phyloP scores from a whole-genome alignment of 2,329 filamentous ascomycete species.

The Didymella pomorum region DNA sequence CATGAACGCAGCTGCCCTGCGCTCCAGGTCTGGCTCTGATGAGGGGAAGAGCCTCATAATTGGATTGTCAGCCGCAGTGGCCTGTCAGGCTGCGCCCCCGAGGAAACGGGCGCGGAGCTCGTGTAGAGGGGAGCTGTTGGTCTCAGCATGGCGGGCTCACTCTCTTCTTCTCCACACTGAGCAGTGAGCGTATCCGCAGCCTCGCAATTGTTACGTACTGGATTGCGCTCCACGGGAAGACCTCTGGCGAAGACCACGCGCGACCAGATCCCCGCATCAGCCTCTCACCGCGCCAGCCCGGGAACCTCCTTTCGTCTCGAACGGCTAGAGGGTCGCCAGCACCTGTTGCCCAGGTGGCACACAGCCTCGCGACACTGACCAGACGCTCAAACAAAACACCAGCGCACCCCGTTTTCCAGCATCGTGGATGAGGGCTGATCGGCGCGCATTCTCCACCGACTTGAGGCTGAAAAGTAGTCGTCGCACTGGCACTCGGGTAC shows the following conservation, averaged over 20 bases:
- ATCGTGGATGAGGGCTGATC: slow-evolving; percentile 34
- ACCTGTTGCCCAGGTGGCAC: slow-evolving; percentile 11
- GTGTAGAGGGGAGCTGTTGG: slow-evolving; percentile 14
- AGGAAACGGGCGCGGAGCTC: slow-evolving; percentile 11
- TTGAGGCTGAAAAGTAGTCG: slow-evolving; percentile 49
- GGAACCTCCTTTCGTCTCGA: slow-evolving; percentile 16
- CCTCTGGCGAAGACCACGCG: slow-evolving; percentile 16
- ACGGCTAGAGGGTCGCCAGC: slow-evolving; percentile 10
- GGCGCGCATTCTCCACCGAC: slow-evolving; percentile 46
- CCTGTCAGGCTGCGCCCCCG: slow-evolving; percentile 23
- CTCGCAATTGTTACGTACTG: slow-evolving; percentile 20
- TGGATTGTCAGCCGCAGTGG: slow-evolving; percentile 24
- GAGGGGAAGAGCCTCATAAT: slow-evolving; percentile 24
- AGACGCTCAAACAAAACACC: slow-evolving; percentile 11
- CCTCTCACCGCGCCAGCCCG: slow-evolving; percentile 22
- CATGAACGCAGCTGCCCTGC: slow-evolving; percentile 7
- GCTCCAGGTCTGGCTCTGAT: slow-evolving; percentile 10
- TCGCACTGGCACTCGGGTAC: slow-evolving; percentile 50
- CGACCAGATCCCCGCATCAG: slow-evolving; percentile 22
- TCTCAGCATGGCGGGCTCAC: slow-evolving; percentile 9
- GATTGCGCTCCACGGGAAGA: slow-evolving; percentile 15
- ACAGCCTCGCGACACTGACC: slow-evolving; percentile 13
- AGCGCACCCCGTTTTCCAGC: slow-evolving; percentile 6
- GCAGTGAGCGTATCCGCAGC: slow-evolving; percentile 12
- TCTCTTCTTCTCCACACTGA: slow-evolving; percentile 11